Evolutionary conservation across 2,329 filamentous ascomycete species (phyloP).

Genomic region (Pseudogymnoascus sp.): DNA sequence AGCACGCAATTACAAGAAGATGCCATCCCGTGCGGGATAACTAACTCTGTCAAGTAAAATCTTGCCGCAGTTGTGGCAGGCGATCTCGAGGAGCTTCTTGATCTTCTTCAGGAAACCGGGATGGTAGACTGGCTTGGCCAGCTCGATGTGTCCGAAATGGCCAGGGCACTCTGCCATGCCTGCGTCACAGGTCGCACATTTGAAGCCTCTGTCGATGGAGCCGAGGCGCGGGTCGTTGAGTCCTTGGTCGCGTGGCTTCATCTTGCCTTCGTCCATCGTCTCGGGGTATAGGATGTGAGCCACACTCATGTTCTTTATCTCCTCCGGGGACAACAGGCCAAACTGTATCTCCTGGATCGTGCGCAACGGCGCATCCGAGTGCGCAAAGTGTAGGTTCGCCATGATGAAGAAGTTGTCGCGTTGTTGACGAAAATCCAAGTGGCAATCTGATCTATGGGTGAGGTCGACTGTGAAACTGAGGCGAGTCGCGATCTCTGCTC

Average conservation of each 20-base stretch:
- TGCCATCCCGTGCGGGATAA: slow-evolving; percentile 55
- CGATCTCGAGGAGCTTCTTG: slow-evolving; percentile 97
- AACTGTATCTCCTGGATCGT: slow-evolving; percentile 99
- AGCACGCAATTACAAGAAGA: slow-evolving; percentile 48
- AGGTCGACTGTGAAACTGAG: background rate
- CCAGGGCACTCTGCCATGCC: slow-evolving; percentile 93
- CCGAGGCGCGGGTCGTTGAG: slow-evolving; percentile 94
- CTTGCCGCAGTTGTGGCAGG: slow-evolving; percentile 98
- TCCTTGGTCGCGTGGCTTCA: slow-evolving; percentile 82
- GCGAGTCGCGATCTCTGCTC: slow-evolving; percentile 4
- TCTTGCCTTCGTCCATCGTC: slow-evolving; percentile 95
- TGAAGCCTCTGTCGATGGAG: slow-evolving; percentile 90
- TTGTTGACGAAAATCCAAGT: slow-evolving; percentile 1
- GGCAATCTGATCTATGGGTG: slow-evolving; percentile 1
- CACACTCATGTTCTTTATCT: slow-evolving; percentile 99
- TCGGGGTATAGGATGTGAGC: slow-evolving; percentile 96
- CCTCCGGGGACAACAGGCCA: slow-evolving; percentile 91
- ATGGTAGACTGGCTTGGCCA: slow-evolving; percentile 93
- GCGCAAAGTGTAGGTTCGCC: slow-evolving; percentile 85
- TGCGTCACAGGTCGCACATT: slow-evolving; percentile 94
- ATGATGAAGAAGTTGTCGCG: slow-evolving; percentile 45
- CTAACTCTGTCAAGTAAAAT: slow-evolving; percentile 97
- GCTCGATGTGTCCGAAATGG: slow-evolving; percentile 97
- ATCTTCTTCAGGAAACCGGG: slow-evolving; percentile 95
- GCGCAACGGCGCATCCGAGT: slow-evolving; percentile 92